These are phyloP conservation scores for Pythium myriotylum DNA, from an alignment of 352 stramenopile species.

Conservation along the genomic window DNA sequence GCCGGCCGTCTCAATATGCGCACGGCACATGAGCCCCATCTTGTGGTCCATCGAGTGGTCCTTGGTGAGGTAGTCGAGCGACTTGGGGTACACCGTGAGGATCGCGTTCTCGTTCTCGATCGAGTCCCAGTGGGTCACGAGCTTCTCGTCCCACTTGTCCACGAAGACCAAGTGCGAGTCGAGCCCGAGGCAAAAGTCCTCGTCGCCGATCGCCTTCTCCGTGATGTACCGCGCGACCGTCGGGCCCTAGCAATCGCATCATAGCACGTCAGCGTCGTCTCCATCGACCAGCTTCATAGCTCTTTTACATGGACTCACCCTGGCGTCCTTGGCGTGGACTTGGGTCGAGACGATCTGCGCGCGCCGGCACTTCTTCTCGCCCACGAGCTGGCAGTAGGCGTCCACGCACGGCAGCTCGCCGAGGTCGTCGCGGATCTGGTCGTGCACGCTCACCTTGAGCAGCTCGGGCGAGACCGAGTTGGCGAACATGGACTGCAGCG, in stretches of 20 bases:
- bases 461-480: constrained; percentile 56
- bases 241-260: background rate
- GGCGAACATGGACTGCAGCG: constrained; percentile 69
- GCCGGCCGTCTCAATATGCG: constrained; percentile 69
- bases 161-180: constrained; percentile 82
- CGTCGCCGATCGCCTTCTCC: constrained; percentile 9
- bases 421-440: constrained; percentile 63
- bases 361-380: constrained; percentile 53
- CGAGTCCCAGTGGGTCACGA: constrained; percentile 67
- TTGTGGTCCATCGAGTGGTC: constrained; percentile 49
- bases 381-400: constrained; percentile 63
- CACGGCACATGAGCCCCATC: constrained; percentile 71
- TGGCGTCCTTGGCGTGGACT: constrained; percentile 62
- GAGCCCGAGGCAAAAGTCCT: constrained; percentile 46
- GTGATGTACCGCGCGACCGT: constrained; percentile 4
- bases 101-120: constrained; percentile 68
- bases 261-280: background rate
- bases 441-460: constrained; percentile 59
- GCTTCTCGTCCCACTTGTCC: constrained; percentile 65
- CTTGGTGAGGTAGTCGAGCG: constrained; percentile 44
- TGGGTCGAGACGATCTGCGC: constrained; percentile 62
- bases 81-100: constrained; percentile 78
- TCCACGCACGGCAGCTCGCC: constrained; percentile 64
- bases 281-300: no score
- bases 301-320: constrained; percentile 31